Evolutionary conservation across 805 yeast genomes (phyloP), one percentile per base, ranked within the genome.

Genomic region (Zygosaccharomyces pseudorouxii): DNA sequence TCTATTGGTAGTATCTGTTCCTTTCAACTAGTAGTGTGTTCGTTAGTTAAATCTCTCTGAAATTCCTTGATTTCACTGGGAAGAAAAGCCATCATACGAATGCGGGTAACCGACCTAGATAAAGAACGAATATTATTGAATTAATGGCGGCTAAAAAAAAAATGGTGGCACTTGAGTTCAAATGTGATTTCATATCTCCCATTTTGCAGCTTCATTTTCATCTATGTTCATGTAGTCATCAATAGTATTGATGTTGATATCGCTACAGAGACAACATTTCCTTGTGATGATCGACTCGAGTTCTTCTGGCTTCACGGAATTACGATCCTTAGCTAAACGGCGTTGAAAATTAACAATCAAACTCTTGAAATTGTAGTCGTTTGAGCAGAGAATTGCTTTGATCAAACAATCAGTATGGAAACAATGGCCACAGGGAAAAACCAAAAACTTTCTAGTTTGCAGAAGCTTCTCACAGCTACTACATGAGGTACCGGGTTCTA

Each of bases 341-440:
- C 60, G 54, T 22, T 55, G 59, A 35, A 62, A 49, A 46, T 73
- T 76, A 49, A 80, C 80, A 48, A 86, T 77, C 28, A 78, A 71
- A 59, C 79, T 81, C 62, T 83, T 82, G 45, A 83, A 74, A 35
- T 80, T 74, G 62, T 82, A 83, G 55, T 88, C 89, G 38, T 81
- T 81, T 27, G 84, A 81, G 30, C 73, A 71, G 45, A 84, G 61
- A 29, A 85, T 78, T 33, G 71, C 71, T 48, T 78, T 76, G 5
- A 85, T 78, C n/a, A 89, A 65, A 69, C 99, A 93, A 62, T 89
- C 96, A 45, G 82, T 82, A 62, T 93, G 98, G 68, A 87, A 86
- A 4, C 87, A 80, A 64, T 93, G 99, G 48, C 79, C 84, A 63
- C 99, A 93, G 0, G 97, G 97, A 61, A 88, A 93, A 4, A 82